Evolutionary conservation across 2,329 filamentous ascomycete genomes (phyloP), one percentile per base, ranked within the genome.

Genomic region (Neonectria coccinea): DNA sequence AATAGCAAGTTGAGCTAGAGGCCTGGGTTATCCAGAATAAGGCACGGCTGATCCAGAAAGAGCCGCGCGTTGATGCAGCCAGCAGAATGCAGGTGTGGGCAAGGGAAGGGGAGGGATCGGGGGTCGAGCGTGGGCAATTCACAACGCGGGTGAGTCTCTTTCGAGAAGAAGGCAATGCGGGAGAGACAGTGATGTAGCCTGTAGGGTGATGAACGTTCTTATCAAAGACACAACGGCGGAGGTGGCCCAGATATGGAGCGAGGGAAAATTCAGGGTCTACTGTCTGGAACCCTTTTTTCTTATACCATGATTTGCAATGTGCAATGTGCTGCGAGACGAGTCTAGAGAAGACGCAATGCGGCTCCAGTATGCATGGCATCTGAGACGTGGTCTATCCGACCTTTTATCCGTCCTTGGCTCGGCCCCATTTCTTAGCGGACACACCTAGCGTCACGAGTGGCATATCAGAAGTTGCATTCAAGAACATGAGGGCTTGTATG

Each of bases 361-460:
- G 27, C 47, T 50, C 47, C 14, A 50, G 14, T 16, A 50, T 31
- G 8, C 27, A 50, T 31, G 8, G 20, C 25, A 20, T 50, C 47
- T 27, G 9, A 50, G 27, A 50, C 29, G n/a, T 27, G 27, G 47
- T 29, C 27, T n/a, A 9, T 14, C 5, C 9, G 31, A 11, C 33
- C 14, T 12, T 36, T 14, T 16, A 5, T 27, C 47, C 47, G 47
- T 11, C 47, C 47, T 31, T 50, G 44, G 44, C 22, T 12, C 22
- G 44, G 42, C 12, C 18, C 18, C 42, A 44, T 45, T 11, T 11
- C 41, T 44, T 22, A 22, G 16, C 39, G 41, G 29, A 12, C 4
- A n/a, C 9, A 7, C 31, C 36, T 51, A 50, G 57, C 57, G 51
- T 59, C 57, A 54, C 57, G 51, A 53, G 57, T 29, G 20, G 50